Evolutionary conservation across 2,329 filamentous ascomycete species (phyloP), one percentile per base, ranked within the genome.

Genomic region (Capronia epimyces): DNA sequence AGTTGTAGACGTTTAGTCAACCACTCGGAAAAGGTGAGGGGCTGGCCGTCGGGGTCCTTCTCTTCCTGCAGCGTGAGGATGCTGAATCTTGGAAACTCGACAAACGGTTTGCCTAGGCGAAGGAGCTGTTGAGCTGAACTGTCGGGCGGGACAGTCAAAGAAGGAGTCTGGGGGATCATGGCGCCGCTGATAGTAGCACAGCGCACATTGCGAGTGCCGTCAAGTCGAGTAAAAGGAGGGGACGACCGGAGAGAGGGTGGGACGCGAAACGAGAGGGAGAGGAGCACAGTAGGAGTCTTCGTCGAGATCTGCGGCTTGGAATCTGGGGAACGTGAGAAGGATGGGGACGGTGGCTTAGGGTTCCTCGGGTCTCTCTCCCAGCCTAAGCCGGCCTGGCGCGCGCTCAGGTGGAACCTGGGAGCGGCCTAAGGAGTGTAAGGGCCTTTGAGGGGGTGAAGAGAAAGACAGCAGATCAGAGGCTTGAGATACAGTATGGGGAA

Each of bases 31-130:
- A 61, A 61, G 16, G 58, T 53, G 12, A 60, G 27, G 1, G 51
- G 53, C 21, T 53, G 54, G 44, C 54, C 56, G 20, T 60, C 55
- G 44, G 45, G 51, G 36, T 61, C 57, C 31, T 53, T 56, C 43
- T 59, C 53, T 29, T 51, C 44, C 37, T 61, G 56, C 18, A 65
- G 53, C 16, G 60, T 56, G 43, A 64, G 50, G 43, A 64, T 65
- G 21, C 63, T 64, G 53, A 63, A 64, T 41, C 60, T 60, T 43
- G 62, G 62, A 54, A 65, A 65, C 43, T 64, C 59, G 46, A 64
- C 57, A 39, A 65, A 65, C 16, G 63, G 63, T 49, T 58, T 60
- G 24, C 63, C 63, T 20, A 56, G 50, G 29, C 53, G 60, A 24
- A 64, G 58, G 15, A 65, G 57, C 18, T 63, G 57, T 41, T 60